Evolutionary conservation across 306 rosid genomes (phyloP).

Genomic region (Argentina anserina): DNA sequence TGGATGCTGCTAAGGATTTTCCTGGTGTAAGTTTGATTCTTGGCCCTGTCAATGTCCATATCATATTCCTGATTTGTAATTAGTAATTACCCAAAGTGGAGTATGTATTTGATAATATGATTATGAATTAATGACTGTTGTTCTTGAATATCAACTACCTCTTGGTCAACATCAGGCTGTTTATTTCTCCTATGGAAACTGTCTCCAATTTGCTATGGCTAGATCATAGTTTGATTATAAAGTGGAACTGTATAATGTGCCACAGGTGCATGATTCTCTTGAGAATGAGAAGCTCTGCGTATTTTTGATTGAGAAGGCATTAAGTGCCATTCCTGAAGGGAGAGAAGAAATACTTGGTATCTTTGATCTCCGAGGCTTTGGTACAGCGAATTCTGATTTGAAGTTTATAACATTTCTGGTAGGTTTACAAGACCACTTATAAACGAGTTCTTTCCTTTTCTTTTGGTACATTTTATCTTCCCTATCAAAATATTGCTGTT

Average conservation of each 20-base stretch:
- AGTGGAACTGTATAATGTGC: conserved; percentile 17
- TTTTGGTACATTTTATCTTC: background rate
- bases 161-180: background rate
- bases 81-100: background rate
- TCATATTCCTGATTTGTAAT: background rate
- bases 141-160: background rate
- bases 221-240: conserved; percentile 6
- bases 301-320: conserved; percentile 74
- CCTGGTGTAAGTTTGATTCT: conserved; percentile 51
- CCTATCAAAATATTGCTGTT: background rate
- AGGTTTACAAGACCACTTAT: conserved; percentile 19
- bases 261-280: conserved; percentile 56
- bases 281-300: conserved; percentile 79
- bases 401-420: conserved; percentile 76
- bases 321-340: conserved; percentile 69
- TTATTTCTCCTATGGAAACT: background rate
- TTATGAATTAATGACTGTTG: background rate
- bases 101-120: background rate
- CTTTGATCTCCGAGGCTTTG: conserved; percentile 76
- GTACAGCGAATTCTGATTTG: conserved; percentile 70
- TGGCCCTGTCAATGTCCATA: background rate
- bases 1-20: conserved; percentile 74
- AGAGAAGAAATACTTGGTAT: conserved; percentile 67
- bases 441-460: background rate
- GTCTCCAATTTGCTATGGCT: background rate